Evolutionary conservation across 495 filamentous ascomycete species (phyloP).

Genomic region (Monascus purpureus): DNA sequence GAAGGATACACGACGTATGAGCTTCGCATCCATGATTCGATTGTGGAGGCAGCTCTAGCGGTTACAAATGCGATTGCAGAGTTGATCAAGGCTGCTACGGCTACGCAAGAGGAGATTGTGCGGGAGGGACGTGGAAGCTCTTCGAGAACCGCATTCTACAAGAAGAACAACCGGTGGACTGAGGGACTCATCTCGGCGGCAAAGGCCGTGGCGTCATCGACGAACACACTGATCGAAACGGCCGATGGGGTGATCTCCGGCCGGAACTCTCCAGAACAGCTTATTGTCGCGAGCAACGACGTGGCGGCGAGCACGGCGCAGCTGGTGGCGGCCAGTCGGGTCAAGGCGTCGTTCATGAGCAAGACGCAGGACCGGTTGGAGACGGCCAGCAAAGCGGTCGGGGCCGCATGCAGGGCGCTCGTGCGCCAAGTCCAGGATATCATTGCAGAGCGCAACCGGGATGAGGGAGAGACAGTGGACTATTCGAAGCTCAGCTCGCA

Average conservation of each 20-base stretch:
- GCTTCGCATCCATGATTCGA: constrained; percentile 83
- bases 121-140: constrained; percentile 79
- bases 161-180: constrained; percentile 97
- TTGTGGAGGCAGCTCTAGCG: constrained; percentile 85
- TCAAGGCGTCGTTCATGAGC: constrained; percentile 97
- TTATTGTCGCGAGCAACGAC: constrained; percentile 95
- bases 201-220: constrained; percentile 83
- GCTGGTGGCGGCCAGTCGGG: constrained; percentile 85
- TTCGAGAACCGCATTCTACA: constrained; percentile 93
- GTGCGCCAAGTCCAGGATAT: constrained; percentile 91
- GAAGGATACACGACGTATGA: constrained; percentile 96
- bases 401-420: constrained; percentile 68
- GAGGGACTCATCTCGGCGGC: constrained; percentile 94
- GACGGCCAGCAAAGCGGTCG: constrained; percentile 83
- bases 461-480: constrained; percentile 65
- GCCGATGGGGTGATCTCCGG: constrained; percentile 88
- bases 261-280: constrained; percentile 86
- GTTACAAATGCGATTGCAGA: constrained; percentile 94
- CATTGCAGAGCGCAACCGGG: constrained; percentile 70
- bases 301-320: constrained; percentile 93
- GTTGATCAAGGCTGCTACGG: constrained; percentile 91
- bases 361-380: constrained; percentile 88
- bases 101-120: constrained; percentile 94
- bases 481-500: constrained; percentile 76
- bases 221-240: constrained; percentile 92